Base-by-base conservation (phyloP, 2,329 filamentous ascomycete species). In the Paecilomyces niveus region DNA sequence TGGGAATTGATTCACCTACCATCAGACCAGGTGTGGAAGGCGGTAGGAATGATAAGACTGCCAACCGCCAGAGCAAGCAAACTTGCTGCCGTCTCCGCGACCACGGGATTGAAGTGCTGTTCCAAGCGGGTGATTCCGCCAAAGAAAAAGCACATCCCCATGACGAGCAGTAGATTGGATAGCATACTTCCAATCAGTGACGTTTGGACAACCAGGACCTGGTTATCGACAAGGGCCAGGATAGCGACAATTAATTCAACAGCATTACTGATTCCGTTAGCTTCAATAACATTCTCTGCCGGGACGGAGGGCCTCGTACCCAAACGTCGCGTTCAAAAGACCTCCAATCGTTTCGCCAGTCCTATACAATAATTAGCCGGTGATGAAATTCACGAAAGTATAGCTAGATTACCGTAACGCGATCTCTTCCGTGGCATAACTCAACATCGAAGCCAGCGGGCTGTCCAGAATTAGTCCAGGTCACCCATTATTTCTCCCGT, bases 131-230 rank as follows among this genome's bases (percentile, higher is more conserved):
- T 87, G 65, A 95, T 72, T 3, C 91, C 91, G 54, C 90, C 92
- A 61, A 90, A 88, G 78, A 96, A 94, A 80, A 95, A 97, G 71
- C 88, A 94, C 85, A 92, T 95, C 58, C 91, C 92, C 80, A 96
- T 79, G 55, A 96, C 90, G 13, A 96, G 83, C 3, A 96, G 83
- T 59, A 97, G 75, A 71, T 97, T 97, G 50, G 92, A 96, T 22
- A 97, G 80, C 72, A 97, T 96, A 73, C 88, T 92, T 58, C 92
- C 92, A 62, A 97, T 90, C 29, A 97, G 80, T 0, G 92, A 97
- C 0, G 92, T 96, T 74, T 97, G 91, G 6, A 97, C 92, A 61
- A 97, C 95, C 33, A 88, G 78, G 24, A 95, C 84, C 73, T 96
- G 84, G 55, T 82, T 72, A 60, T 95, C 83, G 29, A 83, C 77